These are phyloP conservation scores for Annulohypoxylon truncatum DNA, from an alignment of 2,329 filamentous ascomycete genomes.

Conservation along the genomic window DNA sequence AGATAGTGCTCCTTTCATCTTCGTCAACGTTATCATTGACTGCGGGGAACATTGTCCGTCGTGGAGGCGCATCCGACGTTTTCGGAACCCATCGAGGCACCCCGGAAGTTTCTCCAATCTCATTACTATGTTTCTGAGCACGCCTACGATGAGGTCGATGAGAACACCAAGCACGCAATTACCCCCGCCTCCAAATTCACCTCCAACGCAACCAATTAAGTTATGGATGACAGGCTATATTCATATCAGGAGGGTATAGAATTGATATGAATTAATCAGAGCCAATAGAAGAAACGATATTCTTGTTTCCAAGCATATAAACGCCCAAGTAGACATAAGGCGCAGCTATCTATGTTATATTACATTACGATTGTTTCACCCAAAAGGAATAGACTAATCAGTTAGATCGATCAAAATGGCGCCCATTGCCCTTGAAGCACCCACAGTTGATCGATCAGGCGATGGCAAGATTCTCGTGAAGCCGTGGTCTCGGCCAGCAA, in stretches of 20 bases:
- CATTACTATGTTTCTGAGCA: constrained; percentile 23
- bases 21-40: neutral
- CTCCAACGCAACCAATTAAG: constrained; percentile 21
- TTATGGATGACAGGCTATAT: neutral
- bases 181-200: constrained; percentile 23
- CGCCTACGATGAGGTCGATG: constrained; percentile 44
- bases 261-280: neutral
- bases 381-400: neutral
- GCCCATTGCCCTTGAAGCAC: constrained; percentile 42
- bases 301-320: neutral
- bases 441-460: constrained; percentile 6
- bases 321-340: constrained; percentile 11
- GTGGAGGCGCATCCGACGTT: constrained; percentile 7
- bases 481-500: constrained; percentile 48
- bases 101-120: constrained; percentile 6
- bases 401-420: constrained; percentile 42
- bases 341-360: neutral
- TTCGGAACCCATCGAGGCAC: constrained; percentile 8
- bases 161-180: constrained; percentile 37
- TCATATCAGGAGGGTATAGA: neutral
- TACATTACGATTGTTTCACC: neutral
- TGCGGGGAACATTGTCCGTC: neutral
- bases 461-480: constrained; percentile 43
- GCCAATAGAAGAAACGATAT: neutral
- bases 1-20: neutral